phyloP scores from a whole-genome alignment of 106 monocot species.

The Platanthera guangdongensis region DNA sequence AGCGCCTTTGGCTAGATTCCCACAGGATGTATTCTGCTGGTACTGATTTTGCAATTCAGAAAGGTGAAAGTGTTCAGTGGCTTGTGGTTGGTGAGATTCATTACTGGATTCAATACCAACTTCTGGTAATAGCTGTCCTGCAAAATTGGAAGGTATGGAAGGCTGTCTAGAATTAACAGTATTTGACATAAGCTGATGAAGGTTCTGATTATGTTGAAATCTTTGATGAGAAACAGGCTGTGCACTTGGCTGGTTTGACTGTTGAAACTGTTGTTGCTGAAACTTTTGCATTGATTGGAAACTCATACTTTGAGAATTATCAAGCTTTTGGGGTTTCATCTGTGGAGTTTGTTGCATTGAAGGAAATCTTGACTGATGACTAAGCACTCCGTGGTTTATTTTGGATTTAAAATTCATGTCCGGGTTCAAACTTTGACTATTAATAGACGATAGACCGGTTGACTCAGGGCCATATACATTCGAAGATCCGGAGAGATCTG shows the following conservation, averaged over 20 bases:
- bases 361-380: slow-evolving; percentile 40
- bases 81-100: slow-evolving; percentile 32
- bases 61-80: slow-evolving; percentile 36
- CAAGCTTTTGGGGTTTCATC: slow-evolving; percentile 38
- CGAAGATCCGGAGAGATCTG: slow-evolving; percentile 39
- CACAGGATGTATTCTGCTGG: slow-evolving; percentile 30
- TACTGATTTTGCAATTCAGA: slow-evolving; percentile 40
- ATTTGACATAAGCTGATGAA: slow-evolving; percentile 34
- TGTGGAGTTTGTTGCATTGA: slow-evolving; percentile 33
- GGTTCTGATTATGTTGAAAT: slow-evolving; percentile 28
- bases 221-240: neutral
- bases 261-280: slow-evolving; percentile 48
- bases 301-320: slow-evolving; percentile 65
- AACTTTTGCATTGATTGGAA: slow-evolving; percentile 38
- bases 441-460: slow-evolving; percentile 34
- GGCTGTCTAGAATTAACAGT: slow-evolving; percentile 29
- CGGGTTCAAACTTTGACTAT: slow-evolving; percentile 39
- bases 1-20: slow-evolving; percentile 23
- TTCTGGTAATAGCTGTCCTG: slow-evolving; percentile 34
- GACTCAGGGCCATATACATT: slow-evolving; percentile 40
- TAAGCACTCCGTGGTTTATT: slow-evolving; percentile 17
- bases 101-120: slow-evolving; percentile 32
- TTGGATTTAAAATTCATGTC: slow-evolving; percentile 48
- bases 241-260: slow-evolving; percentile 13
- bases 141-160: slow-evolving; percentile 28